Percentiles rank a stretch among this genome's conserved stretches.
phyloP scores from a whole-genome alignment of 495 filamentous ascomycete species.

The Jackrogersella minutella region DNA sequence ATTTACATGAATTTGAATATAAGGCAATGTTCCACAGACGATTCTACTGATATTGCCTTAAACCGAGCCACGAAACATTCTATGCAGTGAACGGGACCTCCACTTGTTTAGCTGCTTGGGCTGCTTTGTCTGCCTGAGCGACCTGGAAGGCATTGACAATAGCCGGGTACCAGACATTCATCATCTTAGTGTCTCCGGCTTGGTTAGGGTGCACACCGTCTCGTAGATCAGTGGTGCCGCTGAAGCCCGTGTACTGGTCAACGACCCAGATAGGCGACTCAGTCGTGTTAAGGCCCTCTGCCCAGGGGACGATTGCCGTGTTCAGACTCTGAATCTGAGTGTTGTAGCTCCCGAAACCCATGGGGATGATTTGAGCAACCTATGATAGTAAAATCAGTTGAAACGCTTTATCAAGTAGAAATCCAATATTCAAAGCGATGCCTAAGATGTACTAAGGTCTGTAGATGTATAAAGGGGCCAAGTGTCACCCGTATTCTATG shows the following conservation, averaged over 20 bases:
- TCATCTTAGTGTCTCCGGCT: slow-evolving; percentile 57
- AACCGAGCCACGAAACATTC: not conserved
- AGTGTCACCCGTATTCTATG: too few species aligned
- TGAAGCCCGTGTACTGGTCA: slow-evolving; percentile 59
- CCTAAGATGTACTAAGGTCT: too few species aligned
- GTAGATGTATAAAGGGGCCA: too few species aligned
- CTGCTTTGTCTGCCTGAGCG: slow-evolving; percentile 36
- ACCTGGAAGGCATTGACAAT: slow-evolving; percentile 50
- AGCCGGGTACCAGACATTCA: slow-evolving; percentile 54
- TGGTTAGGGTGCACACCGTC: slow-evolving; percentile 61
- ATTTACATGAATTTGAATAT: not conserved
- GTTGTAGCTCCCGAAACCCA: slow-evolving; percentile 49
- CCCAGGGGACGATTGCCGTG: slow-evolving; percentile 57
- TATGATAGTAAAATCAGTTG: slow-evolving; percentile 29
- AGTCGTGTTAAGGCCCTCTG: slow-evolving; percentile 53
- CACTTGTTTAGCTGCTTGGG: slow-evolving; percentile 18
- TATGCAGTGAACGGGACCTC: slow-evolving; percentile 37
- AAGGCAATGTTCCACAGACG: not conserved
- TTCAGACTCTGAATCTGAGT: slow-evolving; percentile 55
- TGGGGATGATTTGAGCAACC: slow-evolving; percentile 64
- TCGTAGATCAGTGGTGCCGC: slow-evolving; percentile 46
- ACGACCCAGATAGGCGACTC: slow-evolving; percentile 61
- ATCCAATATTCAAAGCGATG: too few species aligned
- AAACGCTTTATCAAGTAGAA: not conserved
- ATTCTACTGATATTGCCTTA: not conserved